Base-by-base conservation (phyloP, 1,284 basidiomycete genomes). In the Irpex rosettiformis region DNA sequence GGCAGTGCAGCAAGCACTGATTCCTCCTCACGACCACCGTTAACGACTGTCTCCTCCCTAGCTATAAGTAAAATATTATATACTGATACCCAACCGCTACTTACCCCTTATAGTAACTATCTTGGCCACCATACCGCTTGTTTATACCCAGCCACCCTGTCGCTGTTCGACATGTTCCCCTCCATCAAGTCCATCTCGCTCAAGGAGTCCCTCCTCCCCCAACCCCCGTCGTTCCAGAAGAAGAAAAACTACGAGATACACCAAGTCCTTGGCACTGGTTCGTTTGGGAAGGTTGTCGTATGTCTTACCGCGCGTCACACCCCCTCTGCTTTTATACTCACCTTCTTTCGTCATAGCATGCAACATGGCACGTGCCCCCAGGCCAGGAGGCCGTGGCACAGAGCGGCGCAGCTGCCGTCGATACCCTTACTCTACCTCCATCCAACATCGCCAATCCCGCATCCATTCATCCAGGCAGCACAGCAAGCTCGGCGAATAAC, bases 261-360 rank as follows among this genome's bases (percentile, higher is more conserved):
- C 57, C 80, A 88, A 37, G 78, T 86, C 13, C 76, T 96, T 1
- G 94, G 94, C 4, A 80, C 80, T 45, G 93, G 93, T 3, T 87
- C 90, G 0, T 96, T 95, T 72, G 93, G 93, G 40, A 91, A 92
- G 71, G 93, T 96, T 54, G 79, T 93, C 77, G 79, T 96, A 76
- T 77, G 56, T 56, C 55, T 27, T 24, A 55, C n/a, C 16, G 37
- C 42, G n/a, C 49, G 33, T 24, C 5, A 47, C 24, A 28, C 22
- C 6, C 5, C 56, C 29, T 18, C 33, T 21, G 28, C 40, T 33
- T 25, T 10, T 22, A 24, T 18, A 24, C 24, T 45, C 54, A 45
- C 30, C 47, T 28, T 45, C 28, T 11, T 16, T 18, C n/a, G 24
- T 29, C 18, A 4, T 65, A 89, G 86, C 77, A 75, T 71, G 85